phyloP scores from a whole-genome alignment of 2,329 filamentous ascomycete species.

The Fusarium decemcellulare region DNA sequence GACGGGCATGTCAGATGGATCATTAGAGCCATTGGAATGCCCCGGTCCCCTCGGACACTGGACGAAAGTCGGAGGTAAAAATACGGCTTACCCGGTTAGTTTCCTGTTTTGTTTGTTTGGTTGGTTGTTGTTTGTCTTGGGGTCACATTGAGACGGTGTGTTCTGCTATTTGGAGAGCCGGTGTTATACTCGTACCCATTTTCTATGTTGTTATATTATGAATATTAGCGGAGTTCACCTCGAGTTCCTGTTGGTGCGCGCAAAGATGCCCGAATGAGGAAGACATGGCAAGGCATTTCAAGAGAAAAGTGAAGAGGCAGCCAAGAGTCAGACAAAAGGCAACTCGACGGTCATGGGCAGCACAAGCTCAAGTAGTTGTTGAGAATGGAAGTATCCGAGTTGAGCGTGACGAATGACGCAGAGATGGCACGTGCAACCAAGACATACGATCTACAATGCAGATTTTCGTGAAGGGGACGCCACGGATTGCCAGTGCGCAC shows the following conservation, averaged over 20 bases:
- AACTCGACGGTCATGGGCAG: no score
- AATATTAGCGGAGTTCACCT: conserved; percentile 15
- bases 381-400: not conserved
- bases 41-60: conserved; percentile 26
- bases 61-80: conserved; percentile 27
- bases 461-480: no score
- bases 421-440: not conserved
- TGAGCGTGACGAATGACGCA: not conserved
- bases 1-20: conserved; percentile 23
- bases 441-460: not conserved
- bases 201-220: conserved; percentile 21
- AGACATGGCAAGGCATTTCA: not conserved
- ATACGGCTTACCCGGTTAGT: conserved; percentile 1
- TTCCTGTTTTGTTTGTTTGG: not conserved
- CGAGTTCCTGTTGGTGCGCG: no score
- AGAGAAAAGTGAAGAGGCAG: not conserved
- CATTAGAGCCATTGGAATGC: conserved; percentile 31
- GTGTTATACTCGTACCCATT: conserved; percentile 11
- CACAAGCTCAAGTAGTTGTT: no score
- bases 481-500: not conserved
- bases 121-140: conserved; percentile 6
- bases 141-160: conserved; percentile 6
- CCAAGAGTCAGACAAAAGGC: not conserved
- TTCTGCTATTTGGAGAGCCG: not conserved
- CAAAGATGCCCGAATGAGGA: no score